Base-by-base conservation (phyloP, 140 eudicot species). In the Bidens hawaiensis region DNA sequence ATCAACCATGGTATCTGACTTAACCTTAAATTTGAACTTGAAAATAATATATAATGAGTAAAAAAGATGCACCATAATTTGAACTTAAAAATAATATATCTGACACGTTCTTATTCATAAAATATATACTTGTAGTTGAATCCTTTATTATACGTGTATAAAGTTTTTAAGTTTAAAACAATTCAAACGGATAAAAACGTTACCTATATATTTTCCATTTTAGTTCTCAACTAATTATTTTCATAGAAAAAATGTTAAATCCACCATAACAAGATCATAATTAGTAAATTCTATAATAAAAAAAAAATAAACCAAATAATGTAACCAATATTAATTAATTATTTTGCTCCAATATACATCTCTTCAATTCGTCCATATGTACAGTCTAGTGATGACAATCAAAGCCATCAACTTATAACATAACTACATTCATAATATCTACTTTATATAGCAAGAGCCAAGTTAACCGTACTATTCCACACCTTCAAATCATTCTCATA, bases 401-500 rank as follows among this genome's bases (percentile, higher is more conserved):
- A 22, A 34, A 19, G 53, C 64, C 76, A 62, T 50, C 65, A 27
- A 21, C 70, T 53, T n/a, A 34, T 10, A n/a, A n/a, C n/a, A 10
- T 38, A 36, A 36, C 21, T 8, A 0, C 1, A 2, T 14, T n/a
- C 6, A 8, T 41, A 25, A 46, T 21, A 45, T 8, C 2, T 4
- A 4, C 24, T 26, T 65, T 6, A 73, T 25, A 65, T 65, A 25
- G 78, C 78, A 14, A 73, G 62, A 57, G 68, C 31, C 63, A 45
- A 65, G 30, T 57, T 73, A 22, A 64, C 60, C 49, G 30, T 36
- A 57, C 34, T 41, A 49, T 65, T 58, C 74, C 72, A 68, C 16
- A 77, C n/a, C 53, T 62, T 69, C 80, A 74, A 25, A 60, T 78
- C 79, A 16, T 75, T 78, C 43, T 78, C 88, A 47, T n/a, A 68